Conservation (phyloP, 1,284 basidiomycete genomes). For the Puccinia triticina region DNA sequence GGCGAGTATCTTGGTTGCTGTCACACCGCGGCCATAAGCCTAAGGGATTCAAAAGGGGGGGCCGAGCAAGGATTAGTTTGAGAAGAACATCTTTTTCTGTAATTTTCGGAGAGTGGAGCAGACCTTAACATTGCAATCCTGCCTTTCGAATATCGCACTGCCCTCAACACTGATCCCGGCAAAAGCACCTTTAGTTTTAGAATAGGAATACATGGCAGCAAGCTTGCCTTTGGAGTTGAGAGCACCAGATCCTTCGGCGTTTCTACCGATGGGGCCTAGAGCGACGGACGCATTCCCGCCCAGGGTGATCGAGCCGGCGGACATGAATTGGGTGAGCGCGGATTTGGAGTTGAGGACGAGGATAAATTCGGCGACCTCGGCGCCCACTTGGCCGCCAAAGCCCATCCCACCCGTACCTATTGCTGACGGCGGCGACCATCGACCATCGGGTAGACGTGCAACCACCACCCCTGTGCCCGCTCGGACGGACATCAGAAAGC, state of each 20-base stretch:
- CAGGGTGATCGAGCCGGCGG: conserved; percentile 84
- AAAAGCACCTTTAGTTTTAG: conserved; percentile 81
- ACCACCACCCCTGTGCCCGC: conserved; percentile 92
- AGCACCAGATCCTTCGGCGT: conserved; percentile 86
- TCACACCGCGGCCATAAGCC: conserved; percentile 71
- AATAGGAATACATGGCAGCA: conserved; percentile 96
- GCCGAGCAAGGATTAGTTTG: conserved; percentile 68
- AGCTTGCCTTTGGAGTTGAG: conserved; percentile 83
- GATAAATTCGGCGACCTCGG: conserved; percentile 92
- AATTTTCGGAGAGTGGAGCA: conserved; percentile 50
- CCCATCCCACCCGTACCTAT: conserved; percentile 94
- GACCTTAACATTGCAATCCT: conserved; percentile 67
- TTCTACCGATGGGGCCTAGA: conserved; percentile 88
- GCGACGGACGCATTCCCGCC: conserved; percentile 93
- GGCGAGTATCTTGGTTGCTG: conserved; percentile 75
- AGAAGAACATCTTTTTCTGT: conserved; percentile 37
- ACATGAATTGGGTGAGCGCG: conserved; percentile 83
- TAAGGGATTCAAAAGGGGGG: conserved; percentile 61
- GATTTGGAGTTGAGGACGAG: conserved; percentile 76
- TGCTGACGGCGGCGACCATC: conserved; percentile 90
- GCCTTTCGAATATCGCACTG: conserved; percentile 87
- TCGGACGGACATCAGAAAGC: conserved; percentile 66
- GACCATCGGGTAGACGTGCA: conserved; percentile 79
- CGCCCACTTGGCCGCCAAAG: conserved; percentile 76
- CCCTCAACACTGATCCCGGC: conserved; percentile 78